Evolutionary conservation across 23 red algal genomes (phyloP), one percentile per base, ranked within the genome.

Genomic region (Gracilariopsis chorda): DNA sequence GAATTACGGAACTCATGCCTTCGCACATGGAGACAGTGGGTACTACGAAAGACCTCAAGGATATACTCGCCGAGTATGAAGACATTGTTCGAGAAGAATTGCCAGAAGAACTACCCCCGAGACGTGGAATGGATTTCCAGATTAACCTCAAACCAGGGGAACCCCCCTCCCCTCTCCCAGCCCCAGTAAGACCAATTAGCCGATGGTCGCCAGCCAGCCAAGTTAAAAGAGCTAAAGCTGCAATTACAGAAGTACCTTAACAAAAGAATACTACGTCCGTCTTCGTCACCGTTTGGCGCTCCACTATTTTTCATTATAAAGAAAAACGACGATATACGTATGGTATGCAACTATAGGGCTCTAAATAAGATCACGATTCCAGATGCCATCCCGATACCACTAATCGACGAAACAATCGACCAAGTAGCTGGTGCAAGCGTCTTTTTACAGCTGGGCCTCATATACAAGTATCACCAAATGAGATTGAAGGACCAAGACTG

Each of bases 381-480:
- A 21, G 63, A 70, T 70, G 19, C 63, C 25, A 70, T 20, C 28
- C 28, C 63, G 25, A 16, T 70, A 29, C 0, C 63, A 17, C 63
- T 70, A 70, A n/a, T 70, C 25, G 28, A 32, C 25, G 63, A 70
- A 24, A 70, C 63, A 16, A 0, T 70, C 25, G 63, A 70, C 12
- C 11, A 70, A 0, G 39, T 78, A 20, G 13, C 43, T 21, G 72
- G 72, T 16, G 33, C 72, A 20, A 20, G 14, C 20, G 25, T 70
- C 16, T 70, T 70, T 24, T 78, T 32, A 16, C 72, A 78, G 43
- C 44, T 78, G 12, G 72, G 33, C 48, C 72, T 78, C 36, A 78
- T 78, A 14, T 24, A 39, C 19, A 20, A 24, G 17, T 78, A 78
- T 49, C 43, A 78, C 39, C 72, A 78, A 78, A 78, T 78, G 72